Evolutionary conservation across 345 rosid species (phyloP).

Genomic region (Camelina sativa): DNA sequence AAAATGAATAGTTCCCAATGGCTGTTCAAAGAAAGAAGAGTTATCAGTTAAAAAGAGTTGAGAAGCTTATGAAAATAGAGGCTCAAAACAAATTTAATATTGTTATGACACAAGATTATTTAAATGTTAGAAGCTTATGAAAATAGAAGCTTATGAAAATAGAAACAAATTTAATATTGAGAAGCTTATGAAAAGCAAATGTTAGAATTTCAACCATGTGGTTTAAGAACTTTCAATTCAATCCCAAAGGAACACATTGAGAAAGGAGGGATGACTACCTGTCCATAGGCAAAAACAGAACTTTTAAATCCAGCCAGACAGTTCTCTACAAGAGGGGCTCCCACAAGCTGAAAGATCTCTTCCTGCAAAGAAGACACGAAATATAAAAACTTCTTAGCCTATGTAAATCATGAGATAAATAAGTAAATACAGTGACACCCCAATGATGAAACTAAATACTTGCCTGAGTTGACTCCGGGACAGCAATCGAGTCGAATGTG

Average conservation of each 20-base stretch:
- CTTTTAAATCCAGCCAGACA: slow-evolving; percentile 98
- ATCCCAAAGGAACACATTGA: slow-evolving; percentile 7
- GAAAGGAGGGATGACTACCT: slow-evolving; percentile 53
- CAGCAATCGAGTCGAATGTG: slow-evolving; percentile 89
- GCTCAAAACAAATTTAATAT: no score
- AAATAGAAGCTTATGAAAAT: no score
- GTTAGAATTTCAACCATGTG: not conserved
- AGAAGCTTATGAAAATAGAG: slow-evolving; percentile 22
- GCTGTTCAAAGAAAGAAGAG: not conserved
- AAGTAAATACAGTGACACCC: no score
- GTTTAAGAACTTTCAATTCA: not conserved
- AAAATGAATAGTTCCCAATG: not conserved
- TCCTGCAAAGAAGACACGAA: slow-evolving; percentile 49
- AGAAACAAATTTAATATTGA: no score
- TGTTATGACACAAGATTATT: no score
- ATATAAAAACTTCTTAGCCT: slow-evolving; percentile 17
- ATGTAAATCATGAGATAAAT: not conserved
- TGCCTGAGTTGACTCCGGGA: slow-evolving; percentile 79
- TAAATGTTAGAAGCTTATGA: no score
- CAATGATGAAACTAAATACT: not conserved
- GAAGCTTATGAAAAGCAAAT: slow-evolving; percentile 18
- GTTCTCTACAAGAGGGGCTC: slow-evolving; percentile 90
- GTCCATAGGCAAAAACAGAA: slow-evolving; percentile 98
- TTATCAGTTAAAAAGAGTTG: not conserved
- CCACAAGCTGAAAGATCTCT: slow-evolving; percentile 85